Base-by-base conservation (phyloP, 768 basidiomycete genomes). In the Fomitopsis pulvina region DNA sequence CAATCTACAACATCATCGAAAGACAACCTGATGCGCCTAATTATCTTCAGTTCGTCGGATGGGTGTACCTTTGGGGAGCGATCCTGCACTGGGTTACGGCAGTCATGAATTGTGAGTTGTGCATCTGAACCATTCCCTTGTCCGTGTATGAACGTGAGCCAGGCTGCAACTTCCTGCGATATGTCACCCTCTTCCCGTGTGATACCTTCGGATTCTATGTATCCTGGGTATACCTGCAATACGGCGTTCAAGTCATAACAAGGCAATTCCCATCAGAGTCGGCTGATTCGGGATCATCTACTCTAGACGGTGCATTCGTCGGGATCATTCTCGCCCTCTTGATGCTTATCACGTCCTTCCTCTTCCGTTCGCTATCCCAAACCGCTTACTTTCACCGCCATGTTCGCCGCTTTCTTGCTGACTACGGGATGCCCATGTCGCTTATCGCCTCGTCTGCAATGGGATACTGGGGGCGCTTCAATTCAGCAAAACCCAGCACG, bases 151-250 rank as follows among this genome's bases (percentile, higher is more conserved):
- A 38, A 54, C 58, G 29, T 34, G 30, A 9, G n/a, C 2, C 49
- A 89, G 87, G 82, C 74, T 88, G 87, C 57, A 86, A 88, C 61
- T 86, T 90, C 56, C 74, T 95, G 34, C 80, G 76, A 75, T 90
- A 91, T 57, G 90, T 93, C 22, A 93, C 92, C 0, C 72, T 88
- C 6, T 93, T 94, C 66, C 85, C 91, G 20, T 93, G 91, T 63
- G 91, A 93, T 57, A 92, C 88, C 0, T 94, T 93, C 57, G 91
- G 92, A 1, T 94, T 92, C 66, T 94, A 92, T 63, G 90, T 94
- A 1, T 85, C 87, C 16, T 92, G 87, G 79, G 88, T 89, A 1
- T 92, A 91, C 58, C 74, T 89, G 5, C 89, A 95, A 67, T 94
- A 94, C 54, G 91, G 91, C 27, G 79, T 91, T 12, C 92, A 93